Percentiles rank a stretch among this genome's conserved stretches.
Evolutionary conservation across 106 monocot species (phyloP).

Genomic region (Chionographis japonica): DNA sequence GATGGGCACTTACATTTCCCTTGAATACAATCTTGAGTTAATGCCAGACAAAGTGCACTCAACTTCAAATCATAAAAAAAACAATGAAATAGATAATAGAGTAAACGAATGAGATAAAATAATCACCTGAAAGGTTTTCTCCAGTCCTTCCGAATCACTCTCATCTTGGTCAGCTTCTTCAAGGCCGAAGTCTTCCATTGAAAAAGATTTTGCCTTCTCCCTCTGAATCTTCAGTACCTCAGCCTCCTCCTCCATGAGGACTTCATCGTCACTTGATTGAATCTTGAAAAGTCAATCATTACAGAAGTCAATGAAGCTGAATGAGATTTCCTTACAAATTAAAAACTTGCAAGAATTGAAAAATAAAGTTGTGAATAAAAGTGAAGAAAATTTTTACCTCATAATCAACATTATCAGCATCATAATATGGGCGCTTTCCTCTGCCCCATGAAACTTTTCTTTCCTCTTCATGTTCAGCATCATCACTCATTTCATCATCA

Average conservation of each 20-base stretch:
- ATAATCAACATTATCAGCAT: conserved; percentile 62
- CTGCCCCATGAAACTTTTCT: conserved; percentile 55
- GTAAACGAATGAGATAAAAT: not conserved
- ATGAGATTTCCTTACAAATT: too few relatives aligned
- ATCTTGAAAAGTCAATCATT: conserved; percentile 18
- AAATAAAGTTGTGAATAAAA: not conserved
- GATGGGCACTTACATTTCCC: too few relatives aligned
- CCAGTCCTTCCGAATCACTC: conserved; percentile 25
- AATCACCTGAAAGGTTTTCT: conserved; percentile 41
- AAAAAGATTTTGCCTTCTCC: conserved; percentile 60
- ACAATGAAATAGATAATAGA: too few relatives aligned
- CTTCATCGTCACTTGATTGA: conserved; percentile 84
- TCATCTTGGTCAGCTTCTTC: conserved; percentile 41
- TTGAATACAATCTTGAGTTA: too few relatives aligned
- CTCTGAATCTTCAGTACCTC: conserved; percentile 63
- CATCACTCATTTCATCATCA: conserved; percentile 56
- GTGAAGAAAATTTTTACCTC: conserved; percentile 32
- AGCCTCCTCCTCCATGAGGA: conserved; percentile 62
- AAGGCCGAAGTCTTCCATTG: conserved; percentile 73
- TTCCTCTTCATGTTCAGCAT: conserved; percentile 41
- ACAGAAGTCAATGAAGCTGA: too few relatives aligned
- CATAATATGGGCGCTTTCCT: conserved; percentile 54
- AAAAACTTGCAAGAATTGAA: not conserved
- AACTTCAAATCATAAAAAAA: too few relatives aligned
- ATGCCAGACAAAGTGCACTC: too few relatives aligned